Base-by-base conservation (phyloP, 768 basidiomycete species). In the Trametes elegans region DNA sequence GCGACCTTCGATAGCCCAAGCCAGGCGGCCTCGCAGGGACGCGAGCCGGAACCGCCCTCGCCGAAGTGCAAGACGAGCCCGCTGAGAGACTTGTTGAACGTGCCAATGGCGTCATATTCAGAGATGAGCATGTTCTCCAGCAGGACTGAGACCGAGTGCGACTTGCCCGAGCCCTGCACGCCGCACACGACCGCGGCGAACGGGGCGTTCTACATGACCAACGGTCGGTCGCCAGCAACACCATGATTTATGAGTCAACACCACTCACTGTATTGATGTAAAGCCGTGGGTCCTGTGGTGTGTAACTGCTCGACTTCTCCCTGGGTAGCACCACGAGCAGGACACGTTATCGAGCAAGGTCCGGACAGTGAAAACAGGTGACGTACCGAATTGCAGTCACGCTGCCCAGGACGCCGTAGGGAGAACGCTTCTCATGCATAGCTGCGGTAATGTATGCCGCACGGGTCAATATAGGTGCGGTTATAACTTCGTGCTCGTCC, bases 181-280 rank as follows among this genome's bases (percentile, higher is more conserved):
- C 87, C 87, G 48, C 87, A 90, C 3, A 89, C 78, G n/a, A 89
- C 63, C 0, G 87, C 83, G 0, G 88, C 88, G 62, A 88, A 85
- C 0, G 87, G 88, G 0, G 87, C 76, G 63, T 88, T 89, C 87
- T 88, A 55, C 14, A 9, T 29, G 24, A 36, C 31, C 18, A 8
- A 18, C 18, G 16, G 40, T 16, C 35, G 7, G 10, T 18, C 3
- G 6, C 8, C n/a, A 2, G 19, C 2, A 40, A 24, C 11, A 36
- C 44, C 57, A 16, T 1, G 6, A 13, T 14, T 21, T 26, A 14
- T 18, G 11, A 8, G 19, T 8, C 10, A 31, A 40, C 49, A 65
- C n/a, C n/a, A n/a, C n/a, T n/a, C 61, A 85, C 87, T 0, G 85
- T 87, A 62, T 89, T 89, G 9, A 88, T 63, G 61, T 89, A 89